Base-by-base conservation (phyloP, 106 monocot genomes). In the Dendrobium huoshanense region DNA sequence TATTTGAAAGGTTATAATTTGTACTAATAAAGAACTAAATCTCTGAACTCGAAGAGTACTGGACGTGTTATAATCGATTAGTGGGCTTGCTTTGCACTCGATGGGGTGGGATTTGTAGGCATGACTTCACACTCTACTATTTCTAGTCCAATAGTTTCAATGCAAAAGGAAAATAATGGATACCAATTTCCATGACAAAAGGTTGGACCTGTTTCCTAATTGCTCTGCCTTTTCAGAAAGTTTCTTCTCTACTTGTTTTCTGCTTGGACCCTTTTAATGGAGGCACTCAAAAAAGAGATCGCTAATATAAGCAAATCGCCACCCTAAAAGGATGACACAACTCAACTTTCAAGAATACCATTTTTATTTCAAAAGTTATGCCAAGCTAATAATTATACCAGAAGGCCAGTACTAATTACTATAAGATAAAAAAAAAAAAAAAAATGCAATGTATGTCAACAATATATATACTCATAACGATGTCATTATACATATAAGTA, bases 241-340 rank as follows among this genome's bases (percentile, higher is more conserved):
- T 37, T n/a, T 70, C 33, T 70, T 70, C 64, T 65, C 20, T 9
- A 9, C 0, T 67, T 70, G 37, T 33, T 70, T 65, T 65, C 61
- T 22, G 61, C 61, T 5, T 19, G 61, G n/a, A 61, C 61, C 20
- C n/a, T 61, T 22, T 70, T 70, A 16, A 70, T 70, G 2, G 37
- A 37, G 37, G 33, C 9, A 27, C 9, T 31, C 13, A 70, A 27
- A 33, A 70, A 70, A 31, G n/a, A 22, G n/a, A 15, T 70, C 70
- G 16, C 33, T 31, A 33, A 70, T 27, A 70, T 31, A 70, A 1
- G 70, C 70, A 37, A 70, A 27, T 70, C 18, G 70, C 15, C 9
- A 70, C 70, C 70, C 70, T 61, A 37, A 70, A 70, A 70, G 70
- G 27, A 70, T 31, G 70, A 13, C 70, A 70, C 15, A 61, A 61